Evolutionary conservation across 306 rosid genomes (phyloP).

Genomic region (Sophora flavescens): DNA sequence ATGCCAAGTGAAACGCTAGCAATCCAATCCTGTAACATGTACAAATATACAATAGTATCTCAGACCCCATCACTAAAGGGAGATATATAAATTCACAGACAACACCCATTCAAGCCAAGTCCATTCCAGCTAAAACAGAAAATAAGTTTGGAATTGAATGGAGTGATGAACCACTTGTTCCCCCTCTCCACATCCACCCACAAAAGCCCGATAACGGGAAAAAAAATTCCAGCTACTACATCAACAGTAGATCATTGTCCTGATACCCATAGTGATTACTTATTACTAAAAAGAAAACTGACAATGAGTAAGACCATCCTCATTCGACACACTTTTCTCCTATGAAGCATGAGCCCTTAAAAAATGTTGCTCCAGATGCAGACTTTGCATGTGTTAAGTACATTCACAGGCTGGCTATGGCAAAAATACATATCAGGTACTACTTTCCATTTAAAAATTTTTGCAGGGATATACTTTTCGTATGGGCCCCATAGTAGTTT

Average conservation of each 20-base stretch:
- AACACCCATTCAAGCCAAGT: slow-evolving; percentile 10
- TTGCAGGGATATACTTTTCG: not conserved
- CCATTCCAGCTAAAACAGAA: slow-evolving; percentile 17
- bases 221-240: not conserved
- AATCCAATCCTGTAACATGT: slow-evolving; percentile 73
- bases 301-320: slow-evolving; percentile 8
- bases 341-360: not conserved
- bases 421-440: not conserved
- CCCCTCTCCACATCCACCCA: slow-evolving; percentile 13
- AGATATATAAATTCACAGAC: slow-evolving; percentile 38
- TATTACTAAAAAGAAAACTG: not conserved
- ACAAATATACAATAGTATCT: slow-evolving; percentile 46
- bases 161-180: not conserved
- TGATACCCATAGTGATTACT: not conserved
- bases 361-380: not conserved
- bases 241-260: not conserved
- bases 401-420: slow-evolving; percentile 5
- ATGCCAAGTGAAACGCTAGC: slow-evolving; percentile 83
- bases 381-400: not conserved
- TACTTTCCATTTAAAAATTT: not conserved
- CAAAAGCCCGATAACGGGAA: not conserved
- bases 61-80: slow-evolving; percentile 31
- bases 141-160: not conserved
- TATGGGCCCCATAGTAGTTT: not conserved
- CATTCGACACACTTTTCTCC: slow-evolving; percentile 3